Evolutionary conservation across 495 filamentous ascomycete genomes (phyloP).

Genomic region (Copromyces sp.): DNA sequence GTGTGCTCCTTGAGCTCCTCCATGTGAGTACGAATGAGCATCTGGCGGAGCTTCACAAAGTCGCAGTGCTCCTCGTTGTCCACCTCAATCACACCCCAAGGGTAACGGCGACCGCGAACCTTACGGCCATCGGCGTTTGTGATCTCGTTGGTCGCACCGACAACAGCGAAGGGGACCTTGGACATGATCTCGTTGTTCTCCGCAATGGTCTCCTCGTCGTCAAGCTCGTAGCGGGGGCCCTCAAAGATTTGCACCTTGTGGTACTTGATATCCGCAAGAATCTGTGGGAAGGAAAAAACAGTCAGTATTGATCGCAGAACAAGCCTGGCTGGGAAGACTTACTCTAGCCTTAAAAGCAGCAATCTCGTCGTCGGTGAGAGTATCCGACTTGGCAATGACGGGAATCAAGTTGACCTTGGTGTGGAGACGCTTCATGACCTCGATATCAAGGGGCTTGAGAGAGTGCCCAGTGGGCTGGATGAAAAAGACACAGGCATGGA

Average conservation of each 20-base stretch:
- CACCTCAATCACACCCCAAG: constrained; percentile 97
- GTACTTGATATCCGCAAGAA: constrained; percentile 91
- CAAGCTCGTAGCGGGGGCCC: constrained; percentile 93
- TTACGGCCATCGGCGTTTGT: constrained; percentile 84
- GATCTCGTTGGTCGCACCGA: constrained; percentile 91
- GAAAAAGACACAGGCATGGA: constrained; percentile 98
- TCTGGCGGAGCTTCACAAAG: constrained; percentile 98
- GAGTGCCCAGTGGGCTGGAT: constrained; percentile 98
- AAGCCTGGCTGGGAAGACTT: constrained; percentile 27
- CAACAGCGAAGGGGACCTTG: constrained; percentile 96
- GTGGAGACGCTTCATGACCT: constrained; percentile 97
- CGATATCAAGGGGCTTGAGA: constrained; percentile 97
- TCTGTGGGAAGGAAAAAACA: constrained; percentile 41
- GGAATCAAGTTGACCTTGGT: constrained; percentile 99
- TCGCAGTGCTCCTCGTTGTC: constrained; percentile 99
- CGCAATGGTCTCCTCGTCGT: constrained; percentile 98
- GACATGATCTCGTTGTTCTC: constrained; percentile 99
- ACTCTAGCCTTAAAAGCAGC: constrained; percentile 87
- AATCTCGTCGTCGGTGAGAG: constrained; percentile 94
- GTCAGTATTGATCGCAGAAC: constrained; percentile 10
- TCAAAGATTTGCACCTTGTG: constrained; percentile 98
- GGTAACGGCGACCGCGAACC: constrained; percentile 91
- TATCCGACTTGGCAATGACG: constrained; percentile 97
- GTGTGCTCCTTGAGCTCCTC: constrained; percentile 99
- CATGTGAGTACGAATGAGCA: constrained; percentile 99